A percentile compares a stretch with the other conserved stretches of the same genome.
Evolutionary conservation across 331 rosid species (phyloP).

Genomic region (Quercus phellos): DNA sequence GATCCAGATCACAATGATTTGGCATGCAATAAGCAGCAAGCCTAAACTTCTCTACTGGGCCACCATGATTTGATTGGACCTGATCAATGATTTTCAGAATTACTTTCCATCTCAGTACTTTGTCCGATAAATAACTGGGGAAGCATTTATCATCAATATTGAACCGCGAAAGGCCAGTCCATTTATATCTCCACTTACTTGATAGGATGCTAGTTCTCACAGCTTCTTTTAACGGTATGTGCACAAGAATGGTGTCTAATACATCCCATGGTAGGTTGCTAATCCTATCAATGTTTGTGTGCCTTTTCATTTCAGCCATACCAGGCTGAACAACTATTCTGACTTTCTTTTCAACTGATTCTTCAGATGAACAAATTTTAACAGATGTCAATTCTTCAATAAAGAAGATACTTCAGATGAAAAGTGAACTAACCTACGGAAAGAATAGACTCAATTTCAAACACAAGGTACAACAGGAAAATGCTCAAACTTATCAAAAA

Average conservation of each 20-base stretch:
- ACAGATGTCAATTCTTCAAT: neutral
- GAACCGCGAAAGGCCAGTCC: conserved; percentile 27
- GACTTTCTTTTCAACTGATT: neutral
- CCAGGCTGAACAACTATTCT: neutral
- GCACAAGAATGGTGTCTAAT: conserved; percentile 16
- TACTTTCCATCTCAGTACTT: conserved; percentile 15
- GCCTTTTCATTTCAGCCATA: neutral
- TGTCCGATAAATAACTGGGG: conserved; percentile 2
- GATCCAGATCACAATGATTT: conserved; percentile 9
- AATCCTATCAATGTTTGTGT: conserved; percentile 11
- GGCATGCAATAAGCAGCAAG: conserved; percentile 27
- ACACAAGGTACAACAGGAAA: neutral
- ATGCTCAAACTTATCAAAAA: neutral
- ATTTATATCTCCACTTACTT: conserved; percentile 18
- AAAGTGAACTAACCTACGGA: neutral
- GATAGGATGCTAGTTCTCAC: conserved; percentile 29
- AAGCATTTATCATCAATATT: conserved; percentile 21
- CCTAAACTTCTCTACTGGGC: conserved; percentile 24
- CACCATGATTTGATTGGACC: conserved; percentile 9
- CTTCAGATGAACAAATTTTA: neutral
- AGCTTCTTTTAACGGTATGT: conserved; percentile 20
- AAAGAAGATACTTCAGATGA: neutral
- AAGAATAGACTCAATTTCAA: neutral
- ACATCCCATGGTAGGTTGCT: conserved; percentile 29
- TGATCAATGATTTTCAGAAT: conserved; percentile 12